Conservation (phyloP, 2,329 filamentous ascomycete species). For the Pseudogymnoascus sp. region DNA sequence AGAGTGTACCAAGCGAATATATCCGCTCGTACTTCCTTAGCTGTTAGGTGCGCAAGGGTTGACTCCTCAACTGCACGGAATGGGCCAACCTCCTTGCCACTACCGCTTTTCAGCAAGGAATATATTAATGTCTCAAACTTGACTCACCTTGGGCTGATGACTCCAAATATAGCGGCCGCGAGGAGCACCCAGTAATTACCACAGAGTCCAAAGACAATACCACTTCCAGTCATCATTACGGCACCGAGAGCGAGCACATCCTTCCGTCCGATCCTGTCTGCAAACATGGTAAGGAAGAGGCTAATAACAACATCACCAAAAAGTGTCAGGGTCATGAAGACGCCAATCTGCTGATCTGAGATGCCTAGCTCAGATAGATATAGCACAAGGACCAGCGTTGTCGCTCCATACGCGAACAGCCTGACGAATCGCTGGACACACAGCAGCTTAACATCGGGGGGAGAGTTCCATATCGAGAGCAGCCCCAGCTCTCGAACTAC, state of each 20-base stretch:
- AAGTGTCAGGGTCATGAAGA: constrained; percentile 59
- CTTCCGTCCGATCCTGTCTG: constrained; percentile 48
- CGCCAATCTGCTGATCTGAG: constrained; percentile 44
- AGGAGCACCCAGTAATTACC: constrained; percentile 52
- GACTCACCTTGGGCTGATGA: constrained; percentile 48
- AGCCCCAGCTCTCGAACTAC: constrained; percentile 35
- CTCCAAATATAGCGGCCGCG: constrained; percentile 48
- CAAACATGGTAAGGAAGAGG: constrained; percentile 48
- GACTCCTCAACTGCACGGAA: constrained; percentile 56
- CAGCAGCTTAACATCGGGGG: constrained; percentile 47
- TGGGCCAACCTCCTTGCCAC: constrained; percentile 56
- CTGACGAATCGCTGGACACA: constrained; percentile 52
- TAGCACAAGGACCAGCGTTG: constrained; percentile 48
- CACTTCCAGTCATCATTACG: constrained; percentile 46
- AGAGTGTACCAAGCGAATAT: constrained; percentile 56
- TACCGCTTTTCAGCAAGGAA: constrained; percentile 19
- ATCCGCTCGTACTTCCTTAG: constrained; percentile 39
- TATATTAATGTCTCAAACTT: constrained; percentile 11
- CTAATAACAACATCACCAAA: constrained; percentile 52
- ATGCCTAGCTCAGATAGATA: constrained; percentile 44
- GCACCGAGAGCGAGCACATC: constrained; percentile 47
- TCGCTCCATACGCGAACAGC: constrained; percentile 54
- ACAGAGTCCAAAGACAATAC: constrained; percentile 44
- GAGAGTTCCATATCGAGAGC: constrained; percentile 33
- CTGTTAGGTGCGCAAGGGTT: constrained; percentile 48